A percentile compares a stretch with the other conserved stretches of the same genome.
phyloP scores from a whole-genome alignment of 2,329 filamentous ascomycete genomes.

The Trichoderma lentiforme region DNA sequence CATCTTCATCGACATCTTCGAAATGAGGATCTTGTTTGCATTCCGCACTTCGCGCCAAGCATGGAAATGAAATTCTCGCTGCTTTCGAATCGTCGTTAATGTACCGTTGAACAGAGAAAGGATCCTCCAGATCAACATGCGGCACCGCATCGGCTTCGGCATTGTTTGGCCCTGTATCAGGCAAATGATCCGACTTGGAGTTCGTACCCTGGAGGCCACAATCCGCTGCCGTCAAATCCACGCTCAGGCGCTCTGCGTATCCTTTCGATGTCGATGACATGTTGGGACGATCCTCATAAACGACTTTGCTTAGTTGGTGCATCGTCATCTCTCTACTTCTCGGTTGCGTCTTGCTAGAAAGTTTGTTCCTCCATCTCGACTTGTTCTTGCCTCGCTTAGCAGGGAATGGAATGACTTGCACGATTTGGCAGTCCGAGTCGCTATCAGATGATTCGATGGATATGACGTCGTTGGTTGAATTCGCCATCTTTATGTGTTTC shows the following conservation, averaged over 20 bases:
- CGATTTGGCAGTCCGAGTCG: conserved; percentile 9
- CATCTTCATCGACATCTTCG: not conserved
- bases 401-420: not conserved
- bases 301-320: not conserved
- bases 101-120: not conserved
- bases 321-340: not conserved
- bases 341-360: not conserved
- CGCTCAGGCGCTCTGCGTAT: not conserved
- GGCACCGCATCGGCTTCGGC: not conserved
- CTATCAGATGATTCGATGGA: not conserved
- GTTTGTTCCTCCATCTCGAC: not conserved
- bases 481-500: not conserved
- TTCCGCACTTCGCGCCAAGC: not conserved
- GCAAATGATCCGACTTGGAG: not conserved
- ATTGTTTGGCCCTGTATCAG: too few relatives aligned
- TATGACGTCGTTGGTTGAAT: not conserved
- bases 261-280: not conserved
- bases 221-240: not conserved
- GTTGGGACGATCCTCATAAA: not conserved
- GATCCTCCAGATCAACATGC: not conserved
- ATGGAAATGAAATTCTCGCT: not conserved
- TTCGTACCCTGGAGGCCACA: not conserved
- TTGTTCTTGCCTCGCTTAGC: not conserved
- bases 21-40: not conserved
- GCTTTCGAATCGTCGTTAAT: not conserved